These are phyloP conservation scores for Sordariomycetes sp. DNA, from an alignment of 2,329 filamentous ascomycete species.

Conservation along the genomic window DNA sequence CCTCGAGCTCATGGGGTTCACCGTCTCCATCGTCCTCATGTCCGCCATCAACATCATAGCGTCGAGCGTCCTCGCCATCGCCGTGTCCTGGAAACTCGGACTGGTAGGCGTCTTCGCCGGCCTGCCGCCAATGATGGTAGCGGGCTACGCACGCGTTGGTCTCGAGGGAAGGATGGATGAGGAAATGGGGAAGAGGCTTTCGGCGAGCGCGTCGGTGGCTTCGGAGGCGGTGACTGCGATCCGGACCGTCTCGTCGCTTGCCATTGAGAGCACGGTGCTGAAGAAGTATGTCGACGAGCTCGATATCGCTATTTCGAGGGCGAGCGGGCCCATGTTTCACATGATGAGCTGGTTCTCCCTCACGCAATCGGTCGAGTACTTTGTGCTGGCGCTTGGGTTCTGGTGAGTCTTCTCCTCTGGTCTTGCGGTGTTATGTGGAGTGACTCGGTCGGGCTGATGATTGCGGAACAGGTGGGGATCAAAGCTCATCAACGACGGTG, in stretches of 20 bases:
- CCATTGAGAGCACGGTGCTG: conserved; percentile 28
- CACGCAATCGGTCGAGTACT: conserved; percentile 23
- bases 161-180: conserved; percentile 31
- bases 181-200: conserved; percentile 25
- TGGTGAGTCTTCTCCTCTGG: conserved; percentile 14
- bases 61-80: conserved; percentile 29
- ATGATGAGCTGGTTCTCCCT: conserved; percentile 27
- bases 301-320: conserved; percentile 15
- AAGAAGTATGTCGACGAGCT: conserved; percentile 17
- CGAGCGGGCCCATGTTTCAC: conserved; percentile 17
- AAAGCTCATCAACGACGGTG: conserved; percentile 10
- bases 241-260: conserved; percentile 32
- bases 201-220: conserved; percentile 31
- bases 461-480: conserved; percentile 10
- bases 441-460: not conserved
- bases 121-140: conserved; percentile 26
- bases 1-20: conserved; percentile 35
- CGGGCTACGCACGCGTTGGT: conserved; percentile 32
- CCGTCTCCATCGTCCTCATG: conserved; percentile 29
- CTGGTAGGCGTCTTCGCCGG: conserved; percentile 30
- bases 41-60: conserved; percentile 29
- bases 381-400: conserved; percentile 23
- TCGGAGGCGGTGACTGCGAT: conserved; percentile 35
- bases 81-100: conserved; percentile 34
- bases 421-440: not conserved